These are phyloP conservation scores for Lyophyllum shimeji DNA, from an alignment of 768 basidiomycete species.

Conservation along the genomic window DNA sequence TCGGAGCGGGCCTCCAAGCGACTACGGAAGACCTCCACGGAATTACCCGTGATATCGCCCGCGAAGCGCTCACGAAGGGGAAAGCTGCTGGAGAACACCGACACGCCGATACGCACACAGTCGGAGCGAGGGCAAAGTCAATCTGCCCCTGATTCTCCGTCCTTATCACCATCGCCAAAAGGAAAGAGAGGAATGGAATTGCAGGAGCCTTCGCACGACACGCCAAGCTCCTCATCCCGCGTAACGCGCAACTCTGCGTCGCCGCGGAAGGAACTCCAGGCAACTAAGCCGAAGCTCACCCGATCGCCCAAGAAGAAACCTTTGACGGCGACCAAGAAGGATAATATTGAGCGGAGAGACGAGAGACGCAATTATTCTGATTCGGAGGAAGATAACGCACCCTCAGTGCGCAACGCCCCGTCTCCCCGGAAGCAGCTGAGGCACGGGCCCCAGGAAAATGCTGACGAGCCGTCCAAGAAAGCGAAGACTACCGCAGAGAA, in stretches of 20 bases:
- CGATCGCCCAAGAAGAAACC: slow-evolving; percentile 7
- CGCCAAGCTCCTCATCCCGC: neutral
- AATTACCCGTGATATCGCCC: neutral
- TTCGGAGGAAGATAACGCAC: neutral
- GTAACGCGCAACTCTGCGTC: neutral
- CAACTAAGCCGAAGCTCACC: neutral
- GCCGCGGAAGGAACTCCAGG: neutral
- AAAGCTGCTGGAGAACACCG: neutral
- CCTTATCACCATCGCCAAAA: neutral
- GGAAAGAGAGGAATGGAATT: neutral
- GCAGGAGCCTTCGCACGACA: neutral
- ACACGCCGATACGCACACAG: neutral
- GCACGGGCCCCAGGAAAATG: neutral
- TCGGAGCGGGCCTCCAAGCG: slow-evolving; percentile 1
- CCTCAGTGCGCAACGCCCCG: neutral
- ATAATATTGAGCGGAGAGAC: neutral
- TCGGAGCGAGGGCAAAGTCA: neutral
- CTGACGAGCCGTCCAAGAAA: neutral
- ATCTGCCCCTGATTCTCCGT: neutral
- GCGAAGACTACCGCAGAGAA: neutral
- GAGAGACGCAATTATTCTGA: neutral
- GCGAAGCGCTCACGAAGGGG: neutral
- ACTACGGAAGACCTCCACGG: neutral
- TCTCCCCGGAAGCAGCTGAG: neutral
- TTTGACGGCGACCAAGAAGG: neutral